phyloP scores from a whole-genome alignment of 2,329 filamentous ascomycete genomes.

The Mariannaea elegans region DNA sequence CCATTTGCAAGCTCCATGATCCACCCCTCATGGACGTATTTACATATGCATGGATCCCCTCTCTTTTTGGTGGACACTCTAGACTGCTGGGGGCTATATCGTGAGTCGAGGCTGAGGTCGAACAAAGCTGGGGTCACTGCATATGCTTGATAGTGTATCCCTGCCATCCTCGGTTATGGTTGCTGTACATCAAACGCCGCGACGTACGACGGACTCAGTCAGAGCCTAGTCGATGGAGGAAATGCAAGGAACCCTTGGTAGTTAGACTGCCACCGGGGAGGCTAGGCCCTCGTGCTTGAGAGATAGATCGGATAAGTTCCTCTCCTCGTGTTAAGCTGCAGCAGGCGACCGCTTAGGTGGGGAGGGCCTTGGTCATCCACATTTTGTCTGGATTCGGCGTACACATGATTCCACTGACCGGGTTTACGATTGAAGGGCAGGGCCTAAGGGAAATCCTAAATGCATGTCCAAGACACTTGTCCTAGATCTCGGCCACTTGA shows the following conservation, averaged over 20 bases:
- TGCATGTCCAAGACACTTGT: slow-evolving; percentile 26
- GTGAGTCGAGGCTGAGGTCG: slow-evolving; percentile 18
- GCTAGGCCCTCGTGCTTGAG: slow-evolving; percentile 20
- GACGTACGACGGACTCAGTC: background rate
- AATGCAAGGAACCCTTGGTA: slow-evolving; percentile 32
- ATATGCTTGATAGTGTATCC: slow-evolving; percentile 25
- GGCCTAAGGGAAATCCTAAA: slow-evolving; percentile 17
- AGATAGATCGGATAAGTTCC: slow-evolving; percentile 24
- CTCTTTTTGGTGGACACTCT: slow-evolving; percentile 23
- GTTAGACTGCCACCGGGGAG: slow-evolving; percentile 32
- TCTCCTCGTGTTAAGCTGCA: slow-evolving; percentile 15
- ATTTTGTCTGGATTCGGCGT: slow-evolving; percentile 17
- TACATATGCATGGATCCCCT: slow-evolving; percentile 18
- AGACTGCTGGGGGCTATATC: slow-evolving; percentile 22
- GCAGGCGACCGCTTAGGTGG: slow-evolving; percentile 10
- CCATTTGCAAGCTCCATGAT: slow-evolving; percentile 19
- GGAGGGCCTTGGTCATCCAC: background rate
- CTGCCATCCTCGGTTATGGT: slow-evolving; percentile 37
- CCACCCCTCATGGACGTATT: background rate
- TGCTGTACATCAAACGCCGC: slow-evolving; percentile 31
- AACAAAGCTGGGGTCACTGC: slow-evolving; percentile 19
- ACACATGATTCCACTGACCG: slow-evolving; percentile 15
- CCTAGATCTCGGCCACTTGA: slow-evolving; percentile 28
- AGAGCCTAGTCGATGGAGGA: background rate
- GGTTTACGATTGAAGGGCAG: background rate